A percentile compares a stretch with the other conserved stretches of the same genome.
These are phyloP conservation scores for Acrasis kona DNA, from an alignment of 78 protist genomes.

Conservation along the genomic window DNA sequence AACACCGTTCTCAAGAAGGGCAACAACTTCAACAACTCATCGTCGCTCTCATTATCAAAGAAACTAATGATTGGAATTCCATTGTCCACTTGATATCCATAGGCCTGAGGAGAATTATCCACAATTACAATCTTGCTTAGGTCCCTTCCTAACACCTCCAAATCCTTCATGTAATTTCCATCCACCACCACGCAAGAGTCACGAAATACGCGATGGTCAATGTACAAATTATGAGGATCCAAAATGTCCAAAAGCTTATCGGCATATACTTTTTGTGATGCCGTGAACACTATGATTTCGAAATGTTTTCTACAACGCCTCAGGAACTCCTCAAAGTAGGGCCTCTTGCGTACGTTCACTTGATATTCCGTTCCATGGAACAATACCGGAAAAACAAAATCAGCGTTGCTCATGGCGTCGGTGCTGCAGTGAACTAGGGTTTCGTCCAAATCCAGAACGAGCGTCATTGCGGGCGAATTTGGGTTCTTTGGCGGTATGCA, in stretches of 20 bases:
- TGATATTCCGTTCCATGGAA: slow-evolving; percentile 12
- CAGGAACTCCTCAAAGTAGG: slow-evolving; percentile 52
- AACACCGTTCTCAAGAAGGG: not conserved
- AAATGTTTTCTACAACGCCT: slow-evolving; percentile 12
- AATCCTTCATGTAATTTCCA: slow-evolving; percentile 80
- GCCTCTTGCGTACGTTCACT: slow-evolving; percentile 43
- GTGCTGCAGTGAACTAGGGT: slow-evolving; percentile 66
- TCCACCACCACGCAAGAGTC: slow-evolving; percentile 64
- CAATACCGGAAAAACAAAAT: not conserved
- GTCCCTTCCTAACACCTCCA: slow-evolving; percentile 70
- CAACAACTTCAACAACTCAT: slow-evolving; percentile 2
- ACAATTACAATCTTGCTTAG: slow-evolving; percentile 47
- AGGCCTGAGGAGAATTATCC: slow-evolving; percentile 88
- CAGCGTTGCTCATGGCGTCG: not conserved
- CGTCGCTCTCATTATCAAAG: slow-evolving; percentile 18
- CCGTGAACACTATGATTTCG: slow-evolving; percentile 80
- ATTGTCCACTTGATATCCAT: slow-evolving; percentile 60
- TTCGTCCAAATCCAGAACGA: slow-evolving; percentile 80
- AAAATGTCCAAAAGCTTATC: slow-evolving; percentile 54
- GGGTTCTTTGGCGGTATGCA: not conserved
- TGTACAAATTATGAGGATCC: slow-evolving; percentile 40
- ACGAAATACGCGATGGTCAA: slow-evolving; percentile 66
- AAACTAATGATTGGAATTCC: slow-evolving; percentile 20
- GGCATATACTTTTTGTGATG: slow-evolving; percentile 79
- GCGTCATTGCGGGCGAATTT: slow-evolving; percentile 44